phyloP scores from a whole-genome alignment of 1,139 yeast genomes.

The Suzukiozyma palmioleophila region DNA sequence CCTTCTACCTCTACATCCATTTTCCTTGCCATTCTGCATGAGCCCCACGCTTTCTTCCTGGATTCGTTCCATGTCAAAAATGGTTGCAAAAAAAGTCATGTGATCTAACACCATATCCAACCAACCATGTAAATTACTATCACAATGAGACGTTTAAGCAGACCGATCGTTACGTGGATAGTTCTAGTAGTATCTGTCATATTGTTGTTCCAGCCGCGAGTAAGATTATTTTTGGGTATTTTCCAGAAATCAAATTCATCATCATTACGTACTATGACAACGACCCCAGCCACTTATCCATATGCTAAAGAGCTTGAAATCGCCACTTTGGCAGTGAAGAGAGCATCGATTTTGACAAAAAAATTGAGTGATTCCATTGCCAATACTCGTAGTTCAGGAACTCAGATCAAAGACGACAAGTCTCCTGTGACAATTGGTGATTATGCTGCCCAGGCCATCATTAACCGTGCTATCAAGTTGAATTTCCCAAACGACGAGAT shows the following conservation, averaged over 20 bases:
- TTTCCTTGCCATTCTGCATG: too few species aligned
- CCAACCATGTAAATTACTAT: background rate
- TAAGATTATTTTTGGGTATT: background rate
- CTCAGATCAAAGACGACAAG: conserved; percentile 79
- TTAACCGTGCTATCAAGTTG: conserved; percentile 73
- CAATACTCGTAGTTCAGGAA: conserved; percentile 49
- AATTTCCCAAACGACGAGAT: conserved; percentile 82
- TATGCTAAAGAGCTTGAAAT: conserved; percentile 59
- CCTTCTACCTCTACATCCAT: too few species aligned
- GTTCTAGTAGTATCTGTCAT: conserved; percentile 1
- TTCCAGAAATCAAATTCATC: background rate
- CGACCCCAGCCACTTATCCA: conserved; percentile 17
- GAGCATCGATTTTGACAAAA: conserved; percentile 78
- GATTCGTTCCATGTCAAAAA: too few species aligned
- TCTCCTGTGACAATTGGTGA: conserved; percentile 98
- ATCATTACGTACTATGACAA: conserved; percentile 7
- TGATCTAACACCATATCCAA: conserved; percentile 1
- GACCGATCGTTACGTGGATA: background rate
- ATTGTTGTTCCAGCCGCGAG: background rate
- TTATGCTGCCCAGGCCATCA: conserved; percentile 91
- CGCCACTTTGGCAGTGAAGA: conserved; percentile 85
- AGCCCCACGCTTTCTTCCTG: too few species aligned
- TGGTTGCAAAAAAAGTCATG: background rate
- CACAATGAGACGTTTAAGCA: background rate
- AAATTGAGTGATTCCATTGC: conserved; percentile 66